Evolutionary conservation across 2,329 filamentous ascomycete genomes (phyloP).

Genomic region (Colletotrichum liriopes): DNA sequence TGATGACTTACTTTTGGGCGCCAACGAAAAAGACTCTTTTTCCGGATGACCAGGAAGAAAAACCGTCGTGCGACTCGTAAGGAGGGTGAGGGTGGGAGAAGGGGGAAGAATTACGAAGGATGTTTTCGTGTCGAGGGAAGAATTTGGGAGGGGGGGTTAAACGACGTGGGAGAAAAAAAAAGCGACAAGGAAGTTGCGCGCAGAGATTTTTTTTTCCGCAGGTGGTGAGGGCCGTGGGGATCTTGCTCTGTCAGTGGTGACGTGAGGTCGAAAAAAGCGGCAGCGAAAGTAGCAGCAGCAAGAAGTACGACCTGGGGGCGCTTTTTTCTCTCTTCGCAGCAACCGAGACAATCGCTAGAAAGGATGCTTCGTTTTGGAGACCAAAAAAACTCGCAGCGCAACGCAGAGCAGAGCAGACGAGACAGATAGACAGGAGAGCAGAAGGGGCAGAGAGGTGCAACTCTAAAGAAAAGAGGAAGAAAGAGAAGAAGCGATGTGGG

Average conservation of each 20-base stretch:
- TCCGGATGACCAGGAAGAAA: conserved; percentile 50
- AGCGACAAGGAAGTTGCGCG: conserved; percentile 41
- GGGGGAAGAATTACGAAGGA: conserved; percentile 35
- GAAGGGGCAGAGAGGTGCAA: conserved; percentile 47
- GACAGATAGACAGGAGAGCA: conserved; percentile 50
- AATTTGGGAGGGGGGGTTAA: conserved; percentile 31
- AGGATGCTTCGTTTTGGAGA: conserved; percentile 41
- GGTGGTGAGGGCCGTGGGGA: conserved; percentile 39
- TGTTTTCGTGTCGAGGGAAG: conserved; percentile 38
- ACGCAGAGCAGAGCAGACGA: conserved; percentile 43
- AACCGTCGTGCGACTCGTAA: conserved; percentile 52
- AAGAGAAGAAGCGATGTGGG: conserved; percentile 31
- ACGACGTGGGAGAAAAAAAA: conserved; percentile 39
- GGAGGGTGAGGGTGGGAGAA: conserved; percentile 42
- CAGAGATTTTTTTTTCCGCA: conserved; percentile 38
- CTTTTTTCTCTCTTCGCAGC: conserved; percentile 22
- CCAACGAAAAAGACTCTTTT: conserved; percentile 57
- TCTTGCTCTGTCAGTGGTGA: conserved; percentile 42
- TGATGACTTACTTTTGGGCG: conserved; percentile 67
- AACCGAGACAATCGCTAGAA: conserved; percentile 43
- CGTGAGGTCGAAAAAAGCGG: conserved; percentile 38
- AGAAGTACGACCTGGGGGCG: conserved; percentile 29
- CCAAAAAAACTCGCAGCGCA: conserved; percentile 33
- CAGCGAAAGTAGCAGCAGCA: conserved; percentile 27
- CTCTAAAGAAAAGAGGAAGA: conserved; percentile 42